These are phyloP conservation scores for Penicillium thymicola DNA, from an alignment of 2,329 filamentous ascomycete genomes.

Conservation along the genomic window DNA sequence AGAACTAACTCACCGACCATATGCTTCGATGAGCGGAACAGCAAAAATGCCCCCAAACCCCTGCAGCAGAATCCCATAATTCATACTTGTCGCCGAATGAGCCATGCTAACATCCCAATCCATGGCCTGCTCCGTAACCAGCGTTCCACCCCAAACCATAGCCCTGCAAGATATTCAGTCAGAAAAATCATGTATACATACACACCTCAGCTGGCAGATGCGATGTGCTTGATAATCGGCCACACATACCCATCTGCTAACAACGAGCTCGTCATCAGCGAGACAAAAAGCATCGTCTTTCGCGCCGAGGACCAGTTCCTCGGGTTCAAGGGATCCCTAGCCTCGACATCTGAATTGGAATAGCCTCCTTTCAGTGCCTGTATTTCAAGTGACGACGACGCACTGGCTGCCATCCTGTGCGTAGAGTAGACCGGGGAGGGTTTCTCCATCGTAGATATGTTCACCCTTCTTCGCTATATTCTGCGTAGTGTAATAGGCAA, in stretches of 20 bases:
- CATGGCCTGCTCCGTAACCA: constrained; percentile 38
- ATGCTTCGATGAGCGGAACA: constrained; percentile 40
- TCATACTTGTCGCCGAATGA: constrained; percentile 39
- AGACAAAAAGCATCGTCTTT: constrained; percentile 33
- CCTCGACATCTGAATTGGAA: background rate
- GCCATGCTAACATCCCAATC: constrained; percentile 34
- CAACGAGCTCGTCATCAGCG: constrained; percentile 36
- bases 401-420: constrained; percentile 11
- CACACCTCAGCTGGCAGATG: background rate
- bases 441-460: constrained; percentile 14
- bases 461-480: background rate
- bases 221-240: background rate
- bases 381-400: constrained; percentile 8
- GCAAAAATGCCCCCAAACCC: constrained; percentile 39
- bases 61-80: constrained; percentile 40
- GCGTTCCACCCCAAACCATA: constrained; percentile 43
- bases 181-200: background rate
- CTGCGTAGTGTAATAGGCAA: background rate
- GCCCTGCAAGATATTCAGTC: constrained; percentile 19
- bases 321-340: constrained; percentile 23
- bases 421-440: background rate
- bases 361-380: constrained; percentile 3
- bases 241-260: constrained; percentile 34
- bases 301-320: constrained; percentile 29
- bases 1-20: constrained; percentile 36